These are phyloP conservation scores for Termitomyces sp. DNA, from an alignment of 768 basidiomycete species.

Conservation along the genomic window DNA sequence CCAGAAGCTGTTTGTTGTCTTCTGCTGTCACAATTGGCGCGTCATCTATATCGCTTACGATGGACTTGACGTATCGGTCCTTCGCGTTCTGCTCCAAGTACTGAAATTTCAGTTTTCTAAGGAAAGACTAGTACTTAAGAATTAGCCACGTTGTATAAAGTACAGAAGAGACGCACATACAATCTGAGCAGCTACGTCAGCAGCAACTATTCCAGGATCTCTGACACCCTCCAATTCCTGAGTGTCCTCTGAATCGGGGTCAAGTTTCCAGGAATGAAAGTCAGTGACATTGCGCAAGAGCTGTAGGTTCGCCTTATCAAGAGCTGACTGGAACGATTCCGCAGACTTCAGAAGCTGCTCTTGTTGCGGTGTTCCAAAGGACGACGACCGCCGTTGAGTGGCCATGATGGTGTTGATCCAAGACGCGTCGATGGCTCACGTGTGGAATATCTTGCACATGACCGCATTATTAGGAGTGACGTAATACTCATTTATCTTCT, in stretches of 20 bases:
- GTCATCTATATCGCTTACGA: slow-evolving; percentile 81
- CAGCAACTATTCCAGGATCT: slow-evolving; percentile 53
- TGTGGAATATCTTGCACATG: not conserved
- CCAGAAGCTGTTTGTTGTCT: slow-evolving; percentile 64
- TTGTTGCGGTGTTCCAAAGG: slow-evolving; percentile 22
- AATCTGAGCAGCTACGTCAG: slow-evolving; percentile 55
- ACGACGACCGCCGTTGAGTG: slow-evolving; percentile 8
- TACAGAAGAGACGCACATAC: slow-evolving; percentile 31
- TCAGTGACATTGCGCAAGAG: slow-evolving; percentile 31
- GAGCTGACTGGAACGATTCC: slow-evolving; percentile 23
- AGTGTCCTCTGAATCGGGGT: slow-evolving; percentile 29
- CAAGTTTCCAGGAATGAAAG: slow-evolving; percentile 30
- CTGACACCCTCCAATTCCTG: slow-evolving; percentile 29
- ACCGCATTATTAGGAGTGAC: not conserved
- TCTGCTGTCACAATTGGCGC: slow-evolving; percentile 75
- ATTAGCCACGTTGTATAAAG: not conserved
- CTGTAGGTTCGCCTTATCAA: slow-evolving; percentile 33
- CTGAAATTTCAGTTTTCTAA: slow-evolving; percentile 83
- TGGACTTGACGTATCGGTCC: slow-evolving; percentile 80
- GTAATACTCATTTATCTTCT: not conserved
- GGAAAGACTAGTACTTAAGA: slow-evolving; percentile 45
- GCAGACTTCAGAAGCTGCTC: slow-evolving; percentile 30
- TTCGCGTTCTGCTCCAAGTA: slow-evolving; percentile 91
- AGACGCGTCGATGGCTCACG: slow-evolving; percentile 2
- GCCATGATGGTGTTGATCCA: slow-evolving; percentile 1